Base-by-base conservation (phyloP, 2,329 filamentous ascomycete genomes). In the Sporothrix pallida region DNA sequence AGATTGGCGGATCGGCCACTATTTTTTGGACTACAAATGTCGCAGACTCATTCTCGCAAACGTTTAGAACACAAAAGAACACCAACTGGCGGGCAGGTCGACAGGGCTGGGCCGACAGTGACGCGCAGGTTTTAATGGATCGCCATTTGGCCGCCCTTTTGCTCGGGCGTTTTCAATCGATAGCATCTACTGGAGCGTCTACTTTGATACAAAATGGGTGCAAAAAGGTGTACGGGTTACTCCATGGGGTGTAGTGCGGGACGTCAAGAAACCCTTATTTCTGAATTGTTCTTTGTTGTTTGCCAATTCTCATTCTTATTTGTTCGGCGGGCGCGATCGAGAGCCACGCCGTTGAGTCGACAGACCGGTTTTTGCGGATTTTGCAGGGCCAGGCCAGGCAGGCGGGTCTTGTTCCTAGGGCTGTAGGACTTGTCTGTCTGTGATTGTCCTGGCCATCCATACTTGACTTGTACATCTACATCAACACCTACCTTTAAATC, bases 251-350 rank as follows among this genome's bases (percentile, higher is more conserved):
- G 23, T 68, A 48, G 46, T 50, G 65, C 1, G 54, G 58, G 15
- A 13, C 31, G 6, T 37, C 31, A 37, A 44, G 9, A 20, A 63
- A 20, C 9, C n/a, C 37, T 42, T 46, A 3, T 62, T 46, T 15
- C 2, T 48, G 37, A 44, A 9, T 17, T 17, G 10, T 46, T 46
- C n/a, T 20, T 20, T 44, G 31, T 42, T 17, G 1, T 12, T 44
- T 20, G 60, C 17, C 37, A 23, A 6, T 26, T 67, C n/a, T 15
- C 62, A 15, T 48, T 46, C 42, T 20, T 26, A 54, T 69, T 54
- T 69, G 67, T 52, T 69, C 48, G 67, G 67, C 23, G 67, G 8
- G 48, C 48, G 67, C 67, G 67, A 69, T 23, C 62, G 42, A 12
- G 15, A 69, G n/a, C 5, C 69, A 60, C 69, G 42, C 69, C 54